Conservation (phyloP, 805 yeast species). For the Hanseniaspora hatyaiensis region DNA sequence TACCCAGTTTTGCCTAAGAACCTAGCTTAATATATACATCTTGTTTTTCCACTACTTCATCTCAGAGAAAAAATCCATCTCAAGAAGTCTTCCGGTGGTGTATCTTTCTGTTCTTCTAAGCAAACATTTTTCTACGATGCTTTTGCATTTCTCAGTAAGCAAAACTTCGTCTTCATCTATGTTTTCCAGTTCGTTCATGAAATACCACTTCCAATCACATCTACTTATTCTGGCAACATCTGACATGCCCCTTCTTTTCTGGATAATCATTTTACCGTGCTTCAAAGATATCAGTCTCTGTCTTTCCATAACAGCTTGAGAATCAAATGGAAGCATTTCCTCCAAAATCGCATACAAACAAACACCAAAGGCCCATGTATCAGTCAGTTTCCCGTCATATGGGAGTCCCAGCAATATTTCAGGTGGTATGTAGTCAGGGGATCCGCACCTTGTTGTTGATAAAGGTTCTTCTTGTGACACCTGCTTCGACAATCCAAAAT, state of each 20-base stretch:
- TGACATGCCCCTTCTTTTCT: slow-evolving; percentile 34
- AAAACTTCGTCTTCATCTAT: neutral
- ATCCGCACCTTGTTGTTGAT: slow-evolving; percentile 83
- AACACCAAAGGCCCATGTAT: slow-evolving; percentile 92
- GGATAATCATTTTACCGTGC: slow-evolving; percentile 4
- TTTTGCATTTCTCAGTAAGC: slow-evolving; percentile 5
- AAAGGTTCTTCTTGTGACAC: slow-evolving; percentile 42
- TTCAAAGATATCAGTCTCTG: slow-evolving; percentile 23
- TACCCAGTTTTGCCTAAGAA: too few relatives aligned
- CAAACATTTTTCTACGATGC: slow-evolving; percentile 16
- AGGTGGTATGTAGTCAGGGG: slow-evolving; percentile 93
- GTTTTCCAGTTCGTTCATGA: slow-evolving; percentile 31
- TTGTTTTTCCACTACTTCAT: too few relatives aligned
- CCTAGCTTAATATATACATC: neutral
- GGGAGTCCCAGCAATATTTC: slow-evolving; percentile 82
- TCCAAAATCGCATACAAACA: slow-evolving; percentile 75
- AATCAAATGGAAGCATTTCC: slow-evolving; percentile 82
- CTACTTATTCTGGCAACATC: slow-evolving; percentile 83
- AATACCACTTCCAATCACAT: slow-evolving; percentile 81
- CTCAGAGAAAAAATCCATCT: slow-evolving; percentile 12
- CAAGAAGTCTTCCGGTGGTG: neutral
- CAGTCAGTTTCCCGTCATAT: slow-evolving; percentile 84
- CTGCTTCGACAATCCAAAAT: slow-evolving; percentile 75
- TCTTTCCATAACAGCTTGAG: slow-evolving; percentile 32
- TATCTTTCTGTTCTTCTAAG: slow-evolving; percentile 16